Conservation (phyloP, 2,329 filamentous ascomycete species). For the Cytospora piceicola region DNA sequence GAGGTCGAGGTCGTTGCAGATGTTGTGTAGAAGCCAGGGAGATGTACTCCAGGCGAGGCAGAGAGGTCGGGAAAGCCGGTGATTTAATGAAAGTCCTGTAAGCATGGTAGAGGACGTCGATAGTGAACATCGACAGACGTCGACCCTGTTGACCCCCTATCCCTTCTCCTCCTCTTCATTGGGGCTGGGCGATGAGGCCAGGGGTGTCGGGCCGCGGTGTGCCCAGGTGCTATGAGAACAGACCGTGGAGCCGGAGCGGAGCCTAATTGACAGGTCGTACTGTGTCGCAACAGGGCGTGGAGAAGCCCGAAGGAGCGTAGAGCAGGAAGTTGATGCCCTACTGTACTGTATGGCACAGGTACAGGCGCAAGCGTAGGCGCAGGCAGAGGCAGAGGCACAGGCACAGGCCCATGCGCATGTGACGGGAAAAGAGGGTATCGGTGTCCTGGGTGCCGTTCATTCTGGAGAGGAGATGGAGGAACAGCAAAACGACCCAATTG, state of each 20-base stretch:
- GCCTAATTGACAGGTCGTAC: constrained; percentile 21
- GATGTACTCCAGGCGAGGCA: constrained; percentile 17
- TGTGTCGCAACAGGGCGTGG: constrained; percentile 17
- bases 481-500: not conserved
- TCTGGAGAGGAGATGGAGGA: not conserved
- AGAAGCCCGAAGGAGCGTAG: constrained; percentile 10
- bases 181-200: constrained; percentile 24
- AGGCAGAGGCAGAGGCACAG: not conserved
- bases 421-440: constrained; percentile 3
- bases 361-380: not conserved
- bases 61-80: constrained; percentile 25
- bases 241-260: constrained; percentile 25
- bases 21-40: constrained; percentile 9
- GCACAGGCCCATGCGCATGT: not conserved
- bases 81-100: constrained; percentile 30
- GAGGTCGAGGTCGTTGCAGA: constrained; percentile 5
- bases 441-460: constrained; percentile 1
- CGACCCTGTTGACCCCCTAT: constrained; percentile 27
- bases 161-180: constrained; percentile 29
- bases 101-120: constrained; percentile 24
- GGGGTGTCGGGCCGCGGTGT: constrained; percentile 20
- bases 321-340: constrained; percentile 5
- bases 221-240: constrained; percentile 10
- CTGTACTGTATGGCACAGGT: constrained; percentile 10
- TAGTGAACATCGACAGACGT: constrained; percentile 22